phyloP scores from a whole-genome alignment of 345 rosid species.

The Eucalyptus albens region DNA sequence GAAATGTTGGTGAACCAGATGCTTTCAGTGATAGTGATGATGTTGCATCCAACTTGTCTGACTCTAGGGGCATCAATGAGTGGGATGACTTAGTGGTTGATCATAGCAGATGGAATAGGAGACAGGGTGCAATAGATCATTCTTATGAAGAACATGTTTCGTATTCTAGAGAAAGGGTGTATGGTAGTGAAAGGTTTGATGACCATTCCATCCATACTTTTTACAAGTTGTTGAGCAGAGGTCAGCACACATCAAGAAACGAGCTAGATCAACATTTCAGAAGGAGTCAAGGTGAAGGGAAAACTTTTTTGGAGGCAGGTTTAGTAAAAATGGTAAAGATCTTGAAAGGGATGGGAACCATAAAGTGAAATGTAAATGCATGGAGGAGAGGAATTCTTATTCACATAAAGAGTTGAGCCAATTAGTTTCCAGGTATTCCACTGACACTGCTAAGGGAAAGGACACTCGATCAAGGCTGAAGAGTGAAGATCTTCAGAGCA shows the following conservation, averaged over 20 bases:
- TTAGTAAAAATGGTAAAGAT: slow-evolving; percentile 2
- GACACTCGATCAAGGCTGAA: slow-evolving; percentile 10
- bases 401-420: slow-evolving; percentile 7
- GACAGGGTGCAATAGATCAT: slow-evolving; percentile 5
- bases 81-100: slow-evolving; percentile 9
- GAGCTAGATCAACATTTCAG: slow-evolving; percentile 5
- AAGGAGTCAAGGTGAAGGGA: slow-evolving; percentile 9
- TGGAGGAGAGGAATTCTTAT: slow-evolving; percentile 4
- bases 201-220: not conserved
- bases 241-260: slow-evolving; percentile 6
- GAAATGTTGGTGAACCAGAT: not conserved
- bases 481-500: slow-evolving; percentile 1
- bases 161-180: not conserved
- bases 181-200: slow-evolving; percentile 8
- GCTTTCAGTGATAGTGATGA: not conserved
- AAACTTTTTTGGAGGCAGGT: slow-evolving; percentile 6
- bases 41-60: slow-evolving; percentile 1
- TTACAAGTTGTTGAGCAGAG: not conserved
- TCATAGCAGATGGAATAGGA: slow-evolving; percentile 10
- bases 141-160: slow-evolving; percentile 4
- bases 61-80: slow-evolving; percentile 1
- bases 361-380: slow-evolving; percentile 1
- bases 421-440: slow-evolving; percentile 6
- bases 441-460: not conserved
- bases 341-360: slow-evolving; percentile 2